Base-by-base conservation (phyloP, 1,284 basidiomycete genomes). In the Naganishia albida region DNA sequence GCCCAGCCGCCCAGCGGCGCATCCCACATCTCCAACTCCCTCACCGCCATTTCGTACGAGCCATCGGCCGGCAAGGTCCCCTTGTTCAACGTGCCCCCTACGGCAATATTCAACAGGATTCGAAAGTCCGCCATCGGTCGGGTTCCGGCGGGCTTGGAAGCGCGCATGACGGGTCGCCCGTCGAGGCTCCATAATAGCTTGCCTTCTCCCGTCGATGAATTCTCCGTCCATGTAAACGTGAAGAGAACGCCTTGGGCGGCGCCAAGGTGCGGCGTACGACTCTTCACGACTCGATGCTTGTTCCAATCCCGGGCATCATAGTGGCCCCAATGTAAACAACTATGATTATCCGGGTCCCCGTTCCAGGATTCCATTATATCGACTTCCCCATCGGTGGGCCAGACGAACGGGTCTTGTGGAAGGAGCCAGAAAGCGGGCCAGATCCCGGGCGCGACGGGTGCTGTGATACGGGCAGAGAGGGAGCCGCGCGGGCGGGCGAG, bases 351-450 rank as follows among this genome's bases (percentile, higher is more conserved):
- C 23, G 39, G 50, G 18, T 59, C 57, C 2, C 64, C 56, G 20
- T 65, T 65, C 64, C 64, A 65, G 15, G 64, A 53, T 52, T 65
- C 64, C 56, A 59, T 52, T 20, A 65, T 60, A 49, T 65, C 64
- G 7, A 65, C 43, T 48, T 65, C 64, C 2, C 64, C 64, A 13
- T 65, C 64, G 20, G 40, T 53, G 0, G 64, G 64, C 64, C 64
- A 65, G 2, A 25, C 8, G 38, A 65, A 65, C 7, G 64, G 64
- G 38, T 65, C 64, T 13, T 44, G 51, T 10, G 64, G 64, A 1
- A 65, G 52, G 12, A 65, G 55, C 64, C 64, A 65, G 57, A 65
- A 65, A 3, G 64, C 64, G 15, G 64, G 64, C 64, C 64, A 65
- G n/a, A 65, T 62, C 8, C 64, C 64, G 7, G 49, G 42, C 1